These are phyloP conservation scores for Carallia pectinifolia DNA, from an alignment of 345 rosid genomes.

Conservation along the genomic window DNA sequence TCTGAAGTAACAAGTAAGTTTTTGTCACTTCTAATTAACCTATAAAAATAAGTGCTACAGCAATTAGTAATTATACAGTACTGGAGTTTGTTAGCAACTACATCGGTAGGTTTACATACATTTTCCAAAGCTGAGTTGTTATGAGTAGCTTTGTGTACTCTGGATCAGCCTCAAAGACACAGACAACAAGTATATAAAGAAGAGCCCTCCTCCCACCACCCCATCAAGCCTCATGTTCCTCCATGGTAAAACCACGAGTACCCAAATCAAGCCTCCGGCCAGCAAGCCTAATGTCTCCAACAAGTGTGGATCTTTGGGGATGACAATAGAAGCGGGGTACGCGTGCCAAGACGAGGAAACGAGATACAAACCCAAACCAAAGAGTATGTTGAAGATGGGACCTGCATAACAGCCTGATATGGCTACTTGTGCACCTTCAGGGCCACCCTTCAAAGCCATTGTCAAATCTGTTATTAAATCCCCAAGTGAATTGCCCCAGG, in stretches of 20 bases:
- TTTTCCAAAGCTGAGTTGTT: background rate
- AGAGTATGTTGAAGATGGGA: slow-evolving; percentile 71
- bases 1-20: background rate
- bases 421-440: slow-evolving; percentile 70
- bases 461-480: slow-evolving; percentile 73
- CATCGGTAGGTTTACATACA: background rate
- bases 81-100: background rate
- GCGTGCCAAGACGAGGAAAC: slow-evolving; percentile 51
- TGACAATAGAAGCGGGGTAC: slow-evolving; percentile 48
- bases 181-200: slow-evolving; percentile 55
- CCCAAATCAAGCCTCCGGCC: slow-evolving; percentile 72
- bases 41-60: background rate
- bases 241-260: slow-evolving; percentile 60
- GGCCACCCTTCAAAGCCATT: slow-evolving; percentile 65
- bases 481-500: slow-evolving; percentile 95
- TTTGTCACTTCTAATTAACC: background rate
- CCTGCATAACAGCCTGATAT: slow-evolving; percentile 89
- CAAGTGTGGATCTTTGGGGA: slow-evolving; percentile 53
- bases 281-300: slow-evolving; percentile 72
- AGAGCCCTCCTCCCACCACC: slow-evolving; percentile 64
- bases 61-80: background rate
- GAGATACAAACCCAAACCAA: slow-evolving; percentile 75
- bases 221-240: slow-evolving; percentile 68
- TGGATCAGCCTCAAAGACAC: slow-evolving; percentile 55
- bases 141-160: background rate